These are phyloP conservation scores for Tagetes patula DNA, from an alignment of 129 eudicot genomes.

Conservation along the genomic window DNA sequence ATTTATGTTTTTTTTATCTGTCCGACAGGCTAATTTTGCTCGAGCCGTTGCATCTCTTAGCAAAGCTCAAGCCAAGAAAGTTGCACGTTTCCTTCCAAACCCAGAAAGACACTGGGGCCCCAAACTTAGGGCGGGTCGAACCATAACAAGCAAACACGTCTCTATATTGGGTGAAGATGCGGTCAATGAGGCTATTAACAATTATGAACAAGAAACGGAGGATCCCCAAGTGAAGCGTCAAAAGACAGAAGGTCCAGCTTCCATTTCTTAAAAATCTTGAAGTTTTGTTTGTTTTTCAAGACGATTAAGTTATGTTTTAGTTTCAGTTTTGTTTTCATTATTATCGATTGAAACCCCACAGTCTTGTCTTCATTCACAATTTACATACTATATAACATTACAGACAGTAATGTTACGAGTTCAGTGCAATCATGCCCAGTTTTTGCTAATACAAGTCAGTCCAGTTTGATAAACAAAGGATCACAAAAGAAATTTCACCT, in stretches of 20 bases:
- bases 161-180: constrained; percentile 72
- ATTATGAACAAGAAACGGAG: constrained; percentile 47
- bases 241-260: constrained; percentile 61
- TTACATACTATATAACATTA: constrained; percentile 25
- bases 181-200: constrained; percentile 48
- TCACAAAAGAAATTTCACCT: constrained; percentile 2
- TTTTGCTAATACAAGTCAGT: background rate
- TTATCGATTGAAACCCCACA: constrained; percentile 10
- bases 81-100: constrained; percentile 85
- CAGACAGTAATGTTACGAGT: constrained; percentile 31
- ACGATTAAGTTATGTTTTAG: constrained; percentile 4
- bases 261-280: constrained; percentile 38
- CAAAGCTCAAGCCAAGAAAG: constrained; percentile 93
- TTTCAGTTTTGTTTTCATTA: constrained; percentile 25
- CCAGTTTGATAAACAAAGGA: constrained; percentile 3
- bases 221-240: constrained; percentile 82
- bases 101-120: constrained; percentile 98
- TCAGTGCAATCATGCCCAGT: background rate
- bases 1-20: background rate
- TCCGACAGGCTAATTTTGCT: constrained; percentile 75
- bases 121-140: constrained; percentile 82
- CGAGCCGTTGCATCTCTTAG: constrained; percentile 86
- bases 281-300: constrained; percentile 27
- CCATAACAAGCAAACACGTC: constrained; percentile 76
- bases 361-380: constrained; percentile 16